Evolutionary conservation across 2,329 filamentous ascomycete species (phyloP).

Genomic region (Rugonectria rugulosa): DNA sequence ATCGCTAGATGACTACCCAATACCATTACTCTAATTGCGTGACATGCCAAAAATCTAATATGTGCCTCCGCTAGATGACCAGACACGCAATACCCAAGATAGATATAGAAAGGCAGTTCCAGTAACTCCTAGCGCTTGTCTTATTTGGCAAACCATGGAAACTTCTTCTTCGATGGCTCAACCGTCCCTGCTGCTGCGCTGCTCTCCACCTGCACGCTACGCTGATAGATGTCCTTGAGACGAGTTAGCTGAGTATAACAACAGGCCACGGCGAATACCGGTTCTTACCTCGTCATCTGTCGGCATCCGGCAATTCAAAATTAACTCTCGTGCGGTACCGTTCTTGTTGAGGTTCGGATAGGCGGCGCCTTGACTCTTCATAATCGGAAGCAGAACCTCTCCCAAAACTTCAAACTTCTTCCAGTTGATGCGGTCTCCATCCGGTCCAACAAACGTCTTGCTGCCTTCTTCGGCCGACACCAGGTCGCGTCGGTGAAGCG

Average conservation of each 20-base stretch:
- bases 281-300: constrained; percentile 85
- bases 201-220: constrained; percentile 67
- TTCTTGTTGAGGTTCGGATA: constrained; percentile 77
- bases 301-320: constrained; percentile 82
- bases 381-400: constrained; percentile 87
- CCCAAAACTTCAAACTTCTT: constrained; percentile 97
- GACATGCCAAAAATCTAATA: constrained; percentile 33
- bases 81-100: constrained; percentile 13
- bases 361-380: constrained; percentile 86
- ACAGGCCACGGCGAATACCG: too few relatives aligned
- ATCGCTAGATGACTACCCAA: constrained; percentile 17
- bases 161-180: constrained; percentile 68
- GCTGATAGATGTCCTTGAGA: constrained; percentile 69
- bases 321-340: constrained; percentile 74
- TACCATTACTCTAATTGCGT: constrained; percentile 19
- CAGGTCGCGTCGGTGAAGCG: constrained; percentile 86
- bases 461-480: constrained; percentile 94
- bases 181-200: constrained; percentile 50
- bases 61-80: constrained; percentile 23
- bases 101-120: constrained; percentile 22
- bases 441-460: constrained; percentile 81
- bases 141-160: constrained; percentile 69
- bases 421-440: constrained; percentile 88
- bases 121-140: constrained; percentile 37
- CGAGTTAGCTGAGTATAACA: constrained; percentile 33